These are phyloP conservation scores for Paragyromitra xinjiangensis DNA, from an alignment of 495 filamentous ascomycete species.

Conservation along the genomic window DNA sequence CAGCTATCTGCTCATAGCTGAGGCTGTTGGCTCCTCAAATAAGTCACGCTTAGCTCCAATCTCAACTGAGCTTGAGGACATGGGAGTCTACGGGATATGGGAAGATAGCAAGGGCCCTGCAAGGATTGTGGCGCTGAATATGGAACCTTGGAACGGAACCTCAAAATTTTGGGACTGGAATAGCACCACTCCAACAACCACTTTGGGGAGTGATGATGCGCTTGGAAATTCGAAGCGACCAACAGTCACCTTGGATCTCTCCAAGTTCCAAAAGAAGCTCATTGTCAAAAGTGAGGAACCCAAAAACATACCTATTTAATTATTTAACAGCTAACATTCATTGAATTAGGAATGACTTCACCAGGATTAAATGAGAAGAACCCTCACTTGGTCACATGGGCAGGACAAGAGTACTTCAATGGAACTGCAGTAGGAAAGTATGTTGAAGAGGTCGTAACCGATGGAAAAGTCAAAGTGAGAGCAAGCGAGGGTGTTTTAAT, in stretches of 20 bases:
- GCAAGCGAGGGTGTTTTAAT: conserved; percentile 37
- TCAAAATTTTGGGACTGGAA: conserved; percentile 38
- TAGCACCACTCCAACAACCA: conserved; percentile 4
- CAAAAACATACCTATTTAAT: not conserved
- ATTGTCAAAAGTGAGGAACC: conserved; percentile 19
- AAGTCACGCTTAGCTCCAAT: conserved; percentile 30
- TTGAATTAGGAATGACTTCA: conserved; percentile 33
- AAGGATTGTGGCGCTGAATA: conserved; percentile 40
- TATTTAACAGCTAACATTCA: not conserved
- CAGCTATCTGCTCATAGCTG: conserved; percentile 33
- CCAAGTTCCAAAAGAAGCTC: not conserved
- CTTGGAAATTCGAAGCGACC: not conserved
- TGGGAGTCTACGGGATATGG: conserved; percentile 39
- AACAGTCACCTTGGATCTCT: conserved; percentile 22
- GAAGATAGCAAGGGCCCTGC: conserved; percentile 9
- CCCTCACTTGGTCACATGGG: conserved; percentile 40
- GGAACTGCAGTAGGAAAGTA: conserved; percentile 19
- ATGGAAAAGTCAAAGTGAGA: conserved; percentile 26
- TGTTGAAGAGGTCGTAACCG: conserved; percentile 23
- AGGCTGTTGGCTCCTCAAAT: conserved; percentile 18
- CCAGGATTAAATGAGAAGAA: conserved; percentile 37
- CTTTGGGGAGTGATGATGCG: not conserved
- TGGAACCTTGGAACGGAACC: conserved; percentile 42
- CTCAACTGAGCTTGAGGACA: conserved; percentile 1
- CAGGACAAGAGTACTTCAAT: conserved; percentile 34